Base-by-base conservation (phyloP, 2,329 filamentous ascomycete genomes). In the Trichoderma aggressivum region DNA sequence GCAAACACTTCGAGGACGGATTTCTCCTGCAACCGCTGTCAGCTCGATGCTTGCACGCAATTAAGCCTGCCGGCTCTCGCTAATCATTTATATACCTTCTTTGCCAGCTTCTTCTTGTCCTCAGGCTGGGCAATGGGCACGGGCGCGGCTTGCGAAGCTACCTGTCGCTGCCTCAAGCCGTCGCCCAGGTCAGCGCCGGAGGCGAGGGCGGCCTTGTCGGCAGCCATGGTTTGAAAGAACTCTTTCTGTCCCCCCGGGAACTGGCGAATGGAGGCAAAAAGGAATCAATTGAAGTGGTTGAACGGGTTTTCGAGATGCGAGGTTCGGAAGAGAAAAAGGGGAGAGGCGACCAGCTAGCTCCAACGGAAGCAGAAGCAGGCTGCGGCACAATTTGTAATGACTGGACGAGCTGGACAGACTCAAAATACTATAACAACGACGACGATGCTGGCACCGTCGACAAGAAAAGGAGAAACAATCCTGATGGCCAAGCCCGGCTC, bases 1-100 rank as follows among this genome's bases (percentile, higher is more conserved):
- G 86, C 84, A 75, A 94, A 86, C 76, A 87, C 84, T 70, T 90
- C 80, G 75, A 92, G 81, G 74, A 92, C 79, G 28, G 88, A 88
- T 75, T 88, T 85, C 75, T 85, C 80, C 81, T 87, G 74, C n/a
- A 61, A 56, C 43, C n/a, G 58, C 36, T 50, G 74, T 79, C 60
- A 79, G 75, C 65, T 65, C 72, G 36, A 55, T 21, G n/a, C 39
- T 47, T 32, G 36, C 26, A 30, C 62, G 39, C 43, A 62, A 61
- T 53, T 47, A 28, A 56, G 34, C 3, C 32, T 7, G 7, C 16
- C 28, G 30, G 14, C 21, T 64, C 61, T 60, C 28, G n/a, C 16
- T 10, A 3, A 3, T 24, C 7, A 24, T 21, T 5, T 74, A 89
- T 18, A 6, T 74, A 89, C 88, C 86, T 89, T 87, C 80, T 87